Conservation (phyloP, 257 asterid species). For the Solanum corneliomulleri region DNA sequence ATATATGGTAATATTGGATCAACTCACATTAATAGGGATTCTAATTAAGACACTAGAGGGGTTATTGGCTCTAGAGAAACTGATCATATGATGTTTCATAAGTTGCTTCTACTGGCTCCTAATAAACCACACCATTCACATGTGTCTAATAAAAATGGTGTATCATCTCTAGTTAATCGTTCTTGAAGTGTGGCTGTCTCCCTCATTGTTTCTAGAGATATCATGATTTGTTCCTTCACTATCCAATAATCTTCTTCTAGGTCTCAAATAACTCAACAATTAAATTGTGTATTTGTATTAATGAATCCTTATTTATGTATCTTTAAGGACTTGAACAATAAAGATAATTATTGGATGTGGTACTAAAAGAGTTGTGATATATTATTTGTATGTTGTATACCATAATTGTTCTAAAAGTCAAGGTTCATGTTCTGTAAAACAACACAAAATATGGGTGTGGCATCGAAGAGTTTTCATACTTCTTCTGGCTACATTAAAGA, state of each 20-base stretch:
- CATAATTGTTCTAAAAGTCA: neutral
- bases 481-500: neutral
- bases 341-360: conserved; percentile 7
- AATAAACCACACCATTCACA: neutral
- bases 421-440: neutral
- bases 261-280: neutral
- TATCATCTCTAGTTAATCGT: neutral
- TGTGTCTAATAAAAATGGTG: neutral
- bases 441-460: neutral
- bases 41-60: neutral
- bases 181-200: neutral
- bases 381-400: neutral
- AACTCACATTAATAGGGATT: neutral
- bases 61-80: neutral
- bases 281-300: neutral
- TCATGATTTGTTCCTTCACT: neutral
- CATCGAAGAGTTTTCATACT: neutral
- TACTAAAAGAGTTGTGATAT: conserved; percentile 1
- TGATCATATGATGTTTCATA: neutral
- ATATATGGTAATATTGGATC: neutral
- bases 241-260: neutral
- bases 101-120: neutral
- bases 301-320: neutral
- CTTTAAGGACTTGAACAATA: neutral
- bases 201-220: neutral